phyloP scores from a whole-genome alignment of 192 early-diverging fungal species.

The Thamnidium elegans region DNA sequence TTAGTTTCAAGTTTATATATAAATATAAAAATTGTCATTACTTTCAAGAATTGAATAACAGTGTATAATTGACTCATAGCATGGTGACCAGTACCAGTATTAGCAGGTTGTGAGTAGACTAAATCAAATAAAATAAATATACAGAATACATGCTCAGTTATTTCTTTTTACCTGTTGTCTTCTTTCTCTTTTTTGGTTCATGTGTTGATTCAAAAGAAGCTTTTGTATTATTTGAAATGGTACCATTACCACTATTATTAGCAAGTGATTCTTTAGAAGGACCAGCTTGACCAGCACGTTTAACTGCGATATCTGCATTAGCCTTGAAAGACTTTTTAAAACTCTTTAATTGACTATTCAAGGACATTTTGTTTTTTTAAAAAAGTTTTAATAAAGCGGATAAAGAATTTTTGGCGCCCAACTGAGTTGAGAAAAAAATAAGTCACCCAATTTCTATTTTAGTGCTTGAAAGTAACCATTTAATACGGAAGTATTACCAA shows the following conservation, averaged over 20 bases:
- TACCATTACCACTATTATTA: neutral
- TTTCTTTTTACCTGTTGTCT: slow-evolving; percentile 13
- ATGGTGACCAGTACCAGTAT: slow-evolving; percentile 51
- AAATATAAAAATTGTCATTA: slow-evolving; percentile 8
- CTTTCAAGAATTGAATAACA: slow-evolving; percentile 56
- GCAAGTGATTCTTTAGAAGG: neutral
- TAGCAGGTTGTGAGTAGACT: slow-evolving; percentile 55
- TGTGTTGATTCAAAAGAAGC: slow-evolving; percentile 25
- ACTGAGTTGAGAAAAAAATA: too few species aligned
- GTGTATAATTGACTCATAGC: slow-evolving; percentile 52
- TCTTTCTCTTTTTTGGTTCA: slow-evolving; percentile 27
- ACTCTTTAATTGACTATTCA: slow-evolving; percentile 32
- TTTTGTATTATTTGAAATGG: slow-evolving; percentile 27
- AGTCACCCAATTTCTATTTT: too few species aligned
- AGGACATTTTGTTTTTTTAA: slow-evolving; percentile 5
- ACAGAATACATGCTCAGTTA: neutral
- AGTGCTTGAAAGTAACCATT: too few species aligned
- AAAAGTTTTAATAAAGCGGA: neutral
- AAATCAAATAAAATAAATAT: neutral
- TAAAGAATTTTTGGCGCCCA: neutral
- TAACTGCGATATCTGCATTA: slow-evolving; percentile 30
- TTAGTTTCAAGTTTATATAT: neutral
- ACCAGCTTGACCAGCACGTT: slow-evolving; percentile 13
- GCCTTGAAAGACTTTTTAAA: slow-evolving; percentile 35
- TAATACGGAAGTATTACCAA: too few species aligned